These are phyloP conservation scores for Bipolaris sorokiniana DNA, from an alignment of 2,329 filamentous ascomycete species.

Conservation along the genomic window DNA sequence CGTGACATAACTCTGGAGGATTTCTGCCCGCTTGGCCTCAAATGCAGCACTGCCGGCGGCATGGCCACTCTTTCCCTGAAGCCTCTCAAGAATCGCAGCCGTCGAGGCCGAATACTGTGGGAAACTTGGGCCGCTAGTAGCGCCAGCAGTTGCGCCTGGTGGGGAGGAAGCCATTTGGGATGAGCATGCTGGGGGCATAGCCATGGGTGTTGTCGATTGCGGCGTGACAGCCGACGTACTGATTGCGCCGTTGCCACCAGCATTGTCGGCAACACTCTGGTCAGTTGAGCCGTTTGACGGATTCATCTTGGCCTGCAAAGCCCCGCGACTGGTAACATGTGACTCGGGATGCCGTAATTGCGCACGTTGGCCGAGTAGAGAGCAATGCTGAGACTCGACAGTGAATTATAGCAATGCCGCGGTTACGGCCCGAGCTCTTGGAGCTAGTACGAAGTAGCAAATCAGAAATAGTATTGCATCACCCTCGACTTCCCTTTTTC, in stretches of 20 bases:
- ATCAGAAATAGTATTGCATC: constrained; percentile 6
- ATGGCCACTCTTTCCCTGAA: constrained; percentile 45
- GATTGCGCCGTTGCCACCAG: constrained; percentile 23
- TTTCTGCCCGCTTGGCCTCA: constrained; percentile 55
- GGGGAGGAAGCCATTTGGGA: constrained; percentile 36
- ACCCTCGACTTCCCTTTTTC: not conserved
- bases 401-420: constrained; percentile 5
- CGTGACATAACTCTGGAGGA: constrained; percentile 54
- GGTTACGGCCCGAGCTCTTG: constrained; percentile 10
- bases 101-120: constrained; percentile 49
- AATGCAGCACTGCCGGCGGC: constrained; percentile 50
- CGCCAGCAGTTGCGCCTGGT: constrained; percentile 14
- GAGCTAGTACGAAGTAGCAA: constrained; percentile 1
- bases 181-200: constrained; percentile 34
- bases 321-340: constrained; percentile 20
- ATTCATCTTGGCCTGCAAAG: constrained; percentile 25
- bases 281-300: constrained; percentile 15
- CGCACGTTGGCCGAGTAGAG: constrained; percentile 1
- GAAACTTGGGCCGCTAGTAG: constrained; percentile 27
- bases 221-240: constrained; percentile 27
- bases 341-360: constrained; percentile 10
- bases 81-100: constrained; percentile 50
- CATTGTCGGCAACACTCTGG: constrained; percentile 25
- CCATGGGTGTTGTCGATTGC: constrained; percentile 24
- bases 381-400: constrained; percentile 1